A percentile compares a stretch with the other conserved stretches of the same genome.
These are phyloP conservation scores for Exophiala alcalophila DNA, from an alignment of 2,329 filamentous ascomycete genomes.

Conservation along the genomic window DNA sequence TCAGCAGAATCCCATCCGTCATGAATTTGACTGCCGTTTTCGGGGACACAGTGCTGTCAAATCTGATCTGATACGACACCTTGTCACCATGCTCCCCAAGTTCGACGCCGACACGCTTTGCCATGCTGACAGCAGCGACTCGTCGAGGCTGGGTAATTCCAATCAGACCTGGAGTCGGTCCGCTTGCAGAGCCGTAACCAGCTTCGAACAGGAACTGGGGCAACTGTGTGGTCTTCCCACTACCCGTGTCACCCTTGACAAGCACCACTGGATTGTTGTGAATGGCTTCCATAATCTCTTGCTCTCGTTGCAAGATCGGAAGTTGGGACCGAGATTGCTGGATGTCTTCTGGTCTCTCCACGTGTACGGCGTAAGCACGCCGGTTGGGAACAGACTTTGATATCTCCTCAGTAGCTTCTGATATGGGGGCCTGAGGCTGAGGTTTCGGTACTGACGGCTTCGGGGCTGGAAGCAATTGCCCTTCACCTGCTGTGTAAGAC, in stretches of 20 bases:
- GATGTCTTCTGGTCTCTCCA: slow-evolving; percentile 68
- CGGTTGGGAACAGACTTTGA: slow-evolving; percentile 36
- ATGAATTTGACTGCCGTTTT: slow-evolving; percentile 96
- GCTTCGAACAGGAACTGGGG: slow-evolving; percentile 95
- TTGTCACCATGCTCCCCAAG: slow-evolving; percentile 71
- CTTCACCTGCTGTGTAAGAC: slow-evolving; percentile 38
- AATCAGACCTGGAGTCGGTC: slow-evolving; percentile 85
- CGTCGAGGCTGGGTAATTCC: slow-evolving; percentile 91
- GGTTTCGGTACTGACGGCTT: slow-evolving; percentile 9
- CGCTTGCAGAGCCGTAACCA: slow-evolving; percentile 76
- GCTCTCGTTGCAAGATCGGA: slow-evolving; percentile 90
- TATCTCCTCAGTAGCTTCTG: not conserved
- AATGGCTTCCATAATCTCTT: slow-evolving; percentile 96
- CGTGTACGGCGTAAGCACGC: slow-evolving; percentile 72
- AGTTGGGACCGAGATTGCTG: slow-evolving; percentile 75
- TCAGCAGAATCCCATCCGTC: slow-evolving; percentile 93
- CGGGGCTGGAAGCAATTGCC: slow-evolving; percentile 37
- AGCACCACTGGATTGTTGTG: slow-evolving; percentile 88
- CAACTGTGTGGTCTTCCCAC: slow-evolving; percentile 95
- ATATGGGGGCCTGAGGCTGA: slow-evolving; percentile 4
- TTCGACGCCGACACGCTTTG: slow-evolving; percentile 83
- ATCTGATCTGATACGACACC: slow-evolving; percentile 92
- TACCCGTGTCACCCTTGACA: slow-evolving; percentile 91
- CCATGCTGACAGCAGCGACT: slow-evolving; percentile 96
- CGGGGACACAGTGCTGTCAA: slow-evolving; percentile 75